Base-by-base conservation (phyloP, 164 flowering plant species). In the Litsea cubeba region DNA sequence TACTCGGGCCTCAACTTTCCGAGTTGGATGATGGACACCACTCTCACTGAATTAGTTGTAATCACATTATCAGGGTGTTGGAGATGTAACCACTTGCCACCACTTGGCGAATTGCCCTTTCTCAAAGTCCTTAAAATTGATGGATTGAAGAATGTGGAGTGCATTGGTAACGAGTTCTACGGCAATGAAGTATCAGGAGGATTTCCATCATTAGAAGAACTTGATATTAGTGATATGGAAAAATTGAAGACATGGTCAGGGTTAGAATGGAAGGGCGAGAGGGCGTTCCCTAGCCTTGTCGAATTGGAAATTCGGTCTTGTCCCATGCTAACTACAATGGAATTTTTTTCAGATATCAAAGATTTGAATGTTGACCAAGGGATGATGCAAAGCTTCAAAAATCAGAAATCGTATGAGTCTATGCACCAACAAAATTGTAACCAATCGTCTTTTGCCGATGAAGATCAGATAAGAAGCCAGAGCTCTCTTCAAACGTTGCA, bases 1-100 rank as follows among this genome's bases (percentile, higher is more conserved):
- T 84, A 77, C 26, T 25, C 35, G 7, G 87, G 85, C 12, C 3
- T 17, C 17, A n/a, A 2, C 0, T 75, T 82, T 50, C 83, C 85
- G 22, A 0, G 20, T 14, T 82, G 85, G 87, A 32, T 67, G 68
- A 24, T 2, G 28, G 32, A 23, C 11, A 2, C 28, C n/a, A 1
- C 15, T 12, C 22, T 66, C 28, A 15, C 14, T 12, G 15, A 66
- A 26, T 28, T 66, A n/a, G 46, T 32, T 30, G 2, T 32, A 5
- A 2, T 66, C 40, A 12, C 1, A 14, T 35, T 66, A 5, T 1
- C 2, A 1, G 1, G 3, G 4, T 85, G 85, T 46, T 30, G n/a
- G 67, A 72, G 51, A 23, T 80, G 80, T 14, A 12, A 50, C 4
- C 14, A 8, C 0, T 68, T 80, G 2, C 82, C 82, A 0, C 46